Evolutionary conservation across 805 yeast species (phyloP), one percentile per base, ranked within the genome.

Genomic region (Debaryomyces castellii): DNA sequence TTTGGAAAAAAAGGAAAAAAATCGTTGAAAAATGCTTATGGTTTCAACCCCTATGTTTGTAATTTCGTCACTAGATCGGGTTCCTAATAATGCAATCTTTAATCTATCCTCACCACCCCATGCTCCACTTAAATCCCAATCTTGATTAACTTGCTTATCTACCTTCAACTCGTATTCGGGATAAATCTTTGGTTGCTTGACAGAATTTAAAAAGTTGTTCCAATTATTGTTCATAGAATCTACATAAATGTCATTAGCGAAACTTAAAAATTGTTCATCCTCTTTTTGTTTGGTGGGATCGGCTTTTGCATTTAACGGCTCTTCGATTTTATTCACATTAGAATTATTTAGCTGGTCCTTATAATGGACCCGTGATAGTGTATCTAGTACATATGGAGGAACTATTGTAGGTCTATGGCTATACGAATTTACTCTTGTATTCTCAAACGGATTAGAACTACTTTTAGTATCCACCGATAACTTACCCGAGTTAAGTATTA

Each of bases 71-170:
- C 66, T 63, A 17, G 60, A 51, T 3, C 59, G 53, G 11, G 56
- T 47, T 11, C 74, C 74, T 46, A 77, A 62, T 50, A 83, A 76
- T 23, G 82, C 78, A 39, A 66, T 69, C 45, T 77, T 75, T 49
- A 87, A 67, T 48, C 90, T 64, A 45, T 78, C 78, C 46, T 77
- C 88, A 33, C 95, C 95, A 28, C 83, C 83, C 94, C 94, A 87
- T 17, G 74, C 66, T 1, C 77, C 67, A 30, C 57, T 58, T 39
- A 69, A 75, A 36, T 76, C 71, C 42, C 82, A 61, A 45, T 75
- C 77, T n/a, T 58, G 47, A 23, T 50, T 53, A 36, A 57, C 57
- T 14, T 59, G 47, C 16, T 58, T 55, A 42, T 68, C 71, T 27
- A 51, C 51, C 9, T 51, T 49, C 12, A 64, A 45, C 24, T 55